Evolutionary conservation across 1,139 yeast genomes (phyloP), one percentile per base, ranked within the genome.

Genomic region (Yamadazyma aaseri): DNA sequence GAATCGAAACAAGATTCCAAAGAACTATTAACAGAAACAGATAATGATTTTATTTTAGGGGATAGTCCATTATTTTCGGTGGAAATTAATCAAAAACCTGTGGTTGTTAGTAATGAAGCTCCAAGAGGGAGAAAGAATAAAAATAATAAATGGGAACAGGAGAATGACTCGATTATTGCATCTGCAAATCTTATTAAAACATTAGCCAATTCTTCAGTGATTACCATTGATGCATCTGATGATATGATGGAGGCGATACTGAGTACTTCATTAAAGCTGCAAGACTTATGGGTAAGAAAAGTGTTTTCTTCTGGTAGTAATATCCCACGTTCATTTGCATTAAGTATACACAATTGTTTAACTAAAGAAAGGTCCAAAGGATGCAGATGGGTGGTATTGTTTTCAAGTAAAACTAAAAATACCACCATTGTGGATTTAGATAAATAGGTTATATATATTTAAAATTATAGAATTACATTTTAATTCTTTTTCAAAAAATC

Each of bases 261-360:
- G 20, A 73, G 82, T 1, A 82, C 95, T 0, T 81, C 95, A 0
- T 70, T 90, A 14, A 71, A 72, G 26, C 87, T 80, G 43, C 81
- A 79, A 26, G 97, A 90, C 41, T 96, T 89, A 69, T 90, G 97
- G 96, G 64, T 80, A 29, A 68, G 95, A 46, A 83, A 86, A 47
- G 89, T 89, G 2, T 85, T 89, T 8, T 87, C 89, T 26, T 73
- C 81, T 2, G 51, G 60, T 5, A 60, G 60, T 33, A 67, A 67
- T 39, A 58, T 65, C 17, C 94, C 95, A 13, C 73, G 86, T 54
- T 85, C 89, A 39, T 89, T 84, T 60, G 81, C 90, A 2, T 60
- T 75, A 20, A 82, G 79, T 39, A 82, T 87, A 8, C 85, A 84
- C 55, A 76, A 74, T 44, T 74, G 86, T 1, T 65, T 90, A 32